Evolutionary conservation across 1,139 yeast genomes (phyloP), one percentile per base, ranked within the genome.

Genomic region (Taphrina deformans): DNA sequence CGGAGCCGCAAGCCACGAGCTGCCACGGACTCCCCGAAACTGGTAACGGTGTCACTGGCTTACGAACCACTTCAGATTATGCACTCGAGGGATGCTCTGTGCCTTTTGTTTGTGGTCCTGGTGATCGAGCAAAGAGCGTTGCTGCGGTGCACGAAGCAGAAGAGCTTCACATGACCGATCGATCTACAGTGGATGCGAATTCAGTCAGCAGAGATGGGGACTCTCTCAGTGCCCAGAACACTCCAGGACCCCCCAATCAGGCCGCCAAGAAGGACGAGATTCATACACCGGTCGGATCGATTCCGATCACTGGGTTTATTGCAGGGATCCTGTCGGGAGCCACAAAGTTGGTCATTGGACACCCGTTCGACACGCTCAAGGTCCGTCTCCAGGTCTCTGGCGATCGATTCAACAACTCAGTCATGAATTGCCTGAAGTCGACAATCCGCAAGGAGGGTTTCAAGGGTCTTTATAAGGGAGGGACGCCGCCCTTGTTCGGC

Each of bases 241-340:
- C n/a, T n/a, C n/a, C n/a, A n/a, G n/a, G n/a, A n/a, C n/a, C n/a
- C n/a, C n/a, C n/a, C n/a, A n/a, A n/a, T 29, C 6, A 29, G 33
- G 10, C 33, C 33, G 33, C 6, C 33, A 6, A 29, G 21, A 12
- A n/a, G 18, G 3, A 48, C 12, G 53, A 26, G 12, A 27, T 27
- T 2, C 35, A 59, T 26, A 51, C 63, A 1, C 63, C 63, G 24
- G 46, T 59, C 16, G 46, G 56, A 10, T 16, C 44, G 21, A 31
- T 50, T 12, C 56, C 63, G 21, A 50, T 59, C 23, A 59, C 63
- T 24, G 65, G 65, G 9, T 61, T 61, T 35, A 38, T 61, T 9
- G 96, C 97, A 1, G 97, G 97, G 5, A 85, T 88, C 73, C 88
- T 88, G 73, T 86, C 93, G 0, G 97, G 97, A 21, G 83, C 89